These are phyloP conservation scores for Fusarium euwallaceae DNA, from an alignment of 2,329 filamentous ascomycete genomes.

Conservation along the genomic window DNA sequence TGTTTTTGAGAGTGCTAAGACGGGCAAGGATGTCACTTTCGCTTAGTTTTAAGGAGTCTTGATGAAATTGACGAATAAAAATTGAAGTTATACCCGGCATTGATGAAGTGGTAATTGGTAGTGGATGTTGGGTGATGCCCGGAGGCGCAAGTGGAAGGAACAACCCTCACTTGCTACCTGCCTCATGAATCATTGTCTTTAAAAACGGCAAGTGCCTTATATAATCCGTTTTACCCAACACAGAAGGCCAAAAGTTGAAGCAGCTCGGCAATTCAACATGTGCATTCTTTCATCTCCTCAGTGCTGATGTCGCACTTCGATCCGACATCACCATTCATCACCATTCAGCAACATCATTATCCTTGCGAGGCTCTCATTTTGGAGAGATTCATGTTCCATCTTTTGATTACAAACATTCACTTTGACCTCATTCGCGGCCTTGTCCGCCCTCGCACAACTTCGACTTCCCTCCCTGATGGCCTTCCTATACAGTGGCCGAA, in stretches of 20 bases:
- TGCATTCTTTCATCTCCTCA: background rate
- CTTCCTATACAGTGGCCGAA: background rate
- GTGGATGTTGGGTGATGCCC: too few relatives aligned
- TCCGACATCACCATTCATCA: background rate
- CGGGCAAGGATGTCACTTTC: constrained; percentile 59
- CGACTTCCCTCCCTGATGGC: background rate
- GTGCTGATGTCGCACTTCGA: background rate
- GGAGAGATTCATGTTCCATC: background rate
- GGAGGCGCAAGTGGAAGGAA: background rate
- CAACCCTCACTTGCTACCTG: background rate
- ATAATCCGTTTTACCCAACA: background rate
- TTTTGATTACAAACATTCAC: background rate
- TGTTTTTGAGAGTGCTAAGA: constrained; percentile 63
- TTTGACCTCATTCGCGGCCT: background rate
- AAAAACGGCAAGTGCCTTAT: background rate
- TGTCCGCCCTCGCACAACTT: background rate
- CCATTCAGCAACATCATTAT: background rate
- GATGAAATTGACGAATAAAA: constrained; percentile 23
- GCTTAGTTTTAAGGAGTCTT: constrained; percentile 28
- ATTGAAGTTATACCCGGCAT: background rate
- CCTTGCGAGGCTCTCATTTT: background rate
- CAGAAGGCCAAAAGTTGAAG: background rate
- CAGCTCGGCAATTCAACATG: background rate
- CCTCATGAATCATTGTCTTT: background rate
- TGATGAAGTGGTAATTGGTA: too few relatives aligned